Evolutionary conservation across 805 yeast species (phyloP).

Genomic region (Saturnispora silvae): DNA sequence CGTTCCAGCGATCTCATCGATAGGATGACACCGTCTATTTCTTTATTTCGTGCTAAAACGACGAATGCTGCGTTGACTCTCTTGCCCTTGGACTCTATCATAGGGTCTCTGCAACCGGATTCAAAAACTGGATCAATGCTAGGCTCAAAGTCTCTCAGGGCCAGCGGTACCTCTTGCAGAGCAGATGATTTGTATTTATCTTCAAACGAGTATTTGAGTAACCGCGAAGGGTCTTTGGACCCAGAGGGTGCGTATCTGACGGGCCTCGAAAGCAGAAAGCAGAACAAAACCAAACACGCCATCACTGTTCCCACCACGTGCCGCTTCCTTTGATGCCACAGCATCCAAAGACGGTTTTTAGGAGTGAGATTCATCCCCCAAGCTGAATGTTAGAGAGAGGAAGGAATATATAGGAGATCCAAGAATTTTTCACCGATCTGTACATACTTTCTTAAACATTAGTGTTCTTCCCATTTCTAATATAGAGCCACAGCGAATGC

Average conservation of each 20-base stretch:
- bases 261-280: not conserved
- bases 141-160: constrained; percentile 18
- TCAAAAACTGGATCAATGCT: constrained; percentile 23
- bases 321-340: not conserved
- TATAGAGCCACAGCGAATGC: too few relatives aligned
- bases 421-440: too few relatives aligned
- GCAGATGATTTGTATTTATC: constrained; percentile 3
- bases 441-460: too few relatives aligned
- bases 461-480: too few relatives aligned
- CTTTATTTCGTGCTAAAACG: constrained; percentile 73
- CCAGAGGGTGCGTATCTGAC: not conserved
- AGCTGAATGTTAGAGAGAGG: not conserved
- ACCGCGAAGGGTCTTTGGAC: not conserved
- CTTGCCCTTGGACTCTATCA: constrained; percentile 14
- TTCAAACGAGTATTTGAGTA: not conserved
- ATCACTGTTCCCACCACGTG: not conserved
- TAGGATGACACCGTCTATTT: constrained; percentile 62
- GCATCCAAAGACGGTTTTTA: not conserved
- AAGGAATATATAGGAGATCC: too few relatives aligned
- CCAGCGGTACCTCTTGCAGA: constrained; percentile 1
- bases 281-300: not conserved
- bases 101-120: constrained; percentile 25
- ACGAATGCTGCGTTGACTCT: constrained; percentile 80
- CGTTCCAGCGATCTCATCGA: constrained; percentile 71
- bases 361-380: not conserved